Conservation (phyloP, 2,329 filamentous ascomycete species). For the Penicillium psychrosexuale region DNA sequence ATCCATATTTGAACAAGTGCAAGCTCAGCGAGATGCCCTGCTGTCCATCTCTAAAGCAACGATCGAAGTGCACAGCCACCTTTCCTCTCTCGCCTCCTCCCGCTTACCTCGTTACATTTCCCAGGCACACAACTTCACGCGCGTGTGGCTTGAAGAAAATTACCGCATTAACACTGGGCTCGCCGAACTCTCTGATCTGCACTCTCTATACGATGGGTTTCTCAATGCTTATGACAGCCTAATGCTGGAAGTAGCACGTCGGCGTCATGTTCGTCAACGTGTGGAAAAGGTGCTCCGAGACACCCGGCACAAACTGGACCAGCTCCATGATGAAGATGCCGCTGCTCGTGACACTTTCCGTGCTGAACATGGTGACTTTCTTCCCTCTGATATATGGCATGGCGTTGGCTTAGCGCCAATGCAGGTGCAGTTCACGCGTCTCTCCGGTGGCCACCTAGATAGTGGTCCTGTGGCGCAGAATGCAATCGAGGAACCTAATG, state of each 20-base stretch:
- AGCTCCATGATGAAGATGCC: conserved; percentile 69
- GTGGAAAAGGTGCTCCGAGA: conserved; percentile 73
- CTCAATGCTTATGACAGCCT: conserved; percentile 78
- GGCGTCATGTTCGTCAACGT: conserved; percentile 68
- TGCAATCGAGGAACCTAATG: conserved; percentile 4
- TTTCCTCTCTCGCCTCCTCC: conserved; percentile 63
- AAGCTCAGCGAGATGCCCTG: conserved; percentile 60
- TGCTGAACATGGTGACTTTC: conserved; percentile 75
- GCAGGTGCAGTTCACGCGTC: conserved; percentile 41
- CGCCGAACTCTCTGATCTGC: conserved; percentile 71
- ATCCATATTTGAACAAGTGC: conserved; percentile 61
- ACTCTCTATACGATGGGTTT: conserved; percentile 84
- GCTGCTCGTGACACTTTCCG: conserved; percentile 74
- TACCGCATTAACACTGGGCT: conserved; percentile 66
- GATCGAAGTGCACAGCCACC: conserved; percentile 59
- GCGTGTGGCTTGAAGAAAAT: conserved; percentile 70
- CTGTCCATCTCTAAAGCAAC: conserved; percentile 57
- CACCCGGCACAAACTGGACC: conserved; percentile 72
- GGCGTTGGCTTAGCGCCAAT: conserved; percentile 62
- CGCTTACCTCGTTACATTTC: conserved; percentile 57
- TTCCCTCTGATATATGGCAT: conserved; percentile 86
- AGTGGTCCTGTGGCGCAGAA: conserved; percentile 13
- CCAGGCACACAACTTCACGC: conserved; percentile 47
- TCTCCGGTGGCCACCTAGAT: conserved; percentile 37
- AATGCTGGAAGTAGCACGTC: conserved; percentile 76